A percentile compares a stretch with the other conserved stretches of the same genome.
phyloP scores from a whole-genome alignment of 1,284 basidiomycete genomes.

The Trametes versicolor region DNA sequence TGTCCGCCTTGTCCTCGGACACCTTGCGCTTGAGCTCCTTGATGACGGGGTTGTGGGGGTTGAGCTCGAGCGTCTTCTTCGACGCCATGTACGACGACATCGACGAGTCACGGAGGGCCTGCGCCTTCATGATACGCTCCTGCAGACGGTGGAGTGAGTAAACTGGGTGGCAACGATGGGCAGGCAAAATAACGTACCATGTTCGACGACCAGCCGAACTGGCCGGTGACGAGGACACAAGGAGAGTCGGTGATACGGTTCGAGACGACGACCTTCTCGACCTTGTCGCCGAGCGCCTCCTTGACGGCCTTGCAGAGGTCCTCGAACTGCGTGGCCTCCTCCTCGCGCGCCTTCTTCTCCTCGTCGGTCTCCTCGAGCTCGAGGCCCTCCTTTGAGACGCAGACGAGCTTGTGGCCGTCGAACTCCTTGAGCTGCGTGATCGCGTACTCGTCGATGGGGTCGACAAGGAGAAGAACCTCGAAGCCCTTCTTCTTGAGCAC shows the following conservation, averaged over 20 bases:
- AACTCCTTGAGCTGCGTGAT: conserved; percentile 99
- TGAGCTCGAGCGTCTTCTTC: conserved; percentile 99
- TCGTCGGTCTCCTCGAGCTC: conserved; percentile 99
- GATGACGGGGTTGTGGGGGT: conserved; percentile 94
- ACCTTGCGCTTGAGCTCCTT: conserved; percentile 97
- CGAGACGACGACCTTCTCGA: conserved; percentile 99
- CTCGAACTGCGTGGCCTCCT: conserved; percentile 86
- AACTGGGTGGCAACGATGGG: conserved; percentile 9
- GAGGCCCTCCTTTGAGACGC: conserved; percentile 98
- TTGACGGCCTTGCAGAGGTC: conserved; percentile 96
- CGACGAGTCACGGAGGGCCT: conserved; percentile 97
- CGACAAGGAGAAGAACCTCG: conserved; percentile 96
- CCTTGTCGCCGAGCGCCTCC: conserved; percentile 99
- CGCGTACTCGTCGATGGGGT: conserved; percentile 98
- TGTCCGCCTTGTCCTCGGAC: conserved; percentile 97
- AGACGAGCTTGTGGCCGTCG: conserved; percentile 97
- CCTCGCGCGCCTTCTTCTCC: conserved; percentile 94
- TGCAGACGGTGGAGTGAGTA: conserved; percentile 41
- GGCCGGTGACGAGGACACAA: conserved; percentile 97
- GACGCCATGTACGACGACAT: conserved; percentile 99
- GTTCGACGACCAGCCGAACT: conserved; percentile 99
- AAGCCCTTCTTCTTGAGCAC: conserved; percentile 99
- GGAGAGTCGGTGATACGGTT: conserved; percentile 98
- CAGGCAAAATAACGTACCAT: conserved; percentile 68
- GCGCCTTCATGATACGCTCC: conserved; percentile 99